These are phyloP conservation scores for Salvia splendens DNA, from an alignment of 257 asterid species.

Conservation along the genomic window DNA sequence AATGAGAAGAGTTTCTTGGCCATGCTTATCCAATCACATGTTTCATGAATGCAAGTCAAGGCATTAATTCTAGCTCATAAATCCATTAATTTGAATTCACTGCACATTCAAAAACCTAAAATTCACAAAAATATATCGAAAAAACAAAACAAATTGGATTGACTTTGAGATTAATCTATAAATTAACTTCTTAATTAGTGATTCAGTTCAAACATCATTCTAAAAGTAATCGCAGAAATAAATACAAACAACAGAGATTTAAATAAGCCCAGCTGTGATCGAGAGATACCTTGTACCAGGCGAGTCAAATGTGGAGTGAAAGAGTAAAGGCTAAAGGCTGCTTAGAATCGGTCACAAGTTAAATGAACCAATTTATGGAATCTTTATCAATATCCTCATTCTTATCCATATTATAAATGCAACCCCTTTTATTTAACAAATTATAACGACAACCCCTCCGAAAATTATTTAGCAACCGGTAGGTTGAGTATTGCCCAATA, in stretches of 20 bases:
- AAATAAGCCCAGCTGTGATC: slow-evolving; percentile 16
- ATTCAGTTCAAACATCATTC: slow-evolving; percentile 9
- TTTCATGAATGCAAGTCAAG: slow-evolving; percentile 22
- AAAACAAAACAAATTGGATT: neutral
- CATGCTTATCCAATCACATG: slow-evolving; percentile 5
- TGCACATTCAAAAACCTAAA: neutral
- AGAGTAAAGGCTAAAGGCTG: slow-evolving; percentile 18
- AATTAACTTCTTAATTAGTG: slow-evolving; percentile 14
- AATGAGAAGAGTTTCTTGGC: neutral
- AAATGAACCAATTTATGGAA: slow-evolving; percentile 13
- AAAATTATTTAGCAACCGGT: too few species aligned
- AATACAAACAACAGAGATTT: neutral
- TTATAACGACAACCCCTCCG: neutral
- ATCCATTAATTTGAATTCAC: neutral
- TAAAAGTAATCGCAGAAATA: slow-evolving; percentile 20
- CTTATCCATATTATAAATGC: neutral
- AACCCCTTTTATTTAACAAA: neutral
- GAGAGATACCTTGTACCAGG: slow-evolving; percentile 25
- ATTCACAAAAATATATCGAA: neutral
- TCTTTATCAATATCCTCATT: neutral
- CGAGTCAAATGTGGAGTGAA: slow-evolving; percentile 17
- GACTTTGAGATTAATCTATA: neutral
- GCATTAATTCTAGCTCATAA: neutral
- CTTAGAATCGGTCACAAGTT: slow-evolving; percentile 20
- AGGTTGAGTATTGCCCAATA: too few species aligned